A percentile compares a stretch with the other conserved stretches of the same genome.
These are phyloP conservation scores for Inga oerstediana DNA, from an alignment of 306 rosid genomes.

Conservation along the genomic window DNA sequence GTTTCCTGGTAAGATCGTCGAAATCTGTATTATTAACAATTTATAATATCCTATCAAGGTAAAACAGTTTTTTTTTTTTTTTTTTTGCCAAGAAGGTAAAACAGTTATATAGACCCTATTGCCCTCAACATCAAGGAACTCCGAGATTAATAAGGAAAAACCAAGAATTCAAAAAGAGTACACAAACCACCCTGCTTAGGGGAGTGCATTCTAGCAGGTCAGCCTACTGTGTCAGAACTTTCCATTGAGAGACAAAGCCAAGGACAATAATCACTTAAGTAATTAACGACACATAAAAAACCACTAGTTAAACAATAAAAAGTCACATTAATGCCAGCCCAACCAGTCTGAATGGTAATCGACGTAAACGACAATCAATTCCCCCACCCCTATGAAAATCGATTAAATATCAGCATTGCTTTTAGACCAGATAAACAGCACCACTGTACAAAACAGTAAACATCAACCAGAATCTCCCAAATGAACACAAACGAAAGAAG, in stretches of 20 bases:
- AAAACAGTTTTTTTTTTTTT: no score
- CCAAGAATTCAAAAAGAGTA: neutral
- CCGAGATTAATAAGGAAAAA: neutral
- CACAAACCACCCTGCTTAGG: neutral
- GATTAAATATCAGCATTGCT: neutral
- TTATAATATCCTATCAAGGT: no score
- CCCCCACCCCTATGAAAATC: neutral
- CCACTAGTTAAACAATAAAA: neutral
- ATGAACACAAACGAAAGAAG: neutral
- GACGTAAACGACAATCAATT: neutral
- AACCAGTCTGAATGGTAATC: neutral
- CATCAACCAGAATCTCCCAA: neutral
- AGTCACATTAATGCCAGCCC: neutral
- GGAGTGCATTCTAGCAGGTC: neutral
- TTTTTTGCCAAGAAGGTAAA: no score
- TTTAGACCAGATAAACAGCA: neutral
- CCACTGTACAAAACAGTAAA: neutral
- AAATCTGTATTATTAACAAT: no score
- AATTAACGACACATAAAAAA: neutral
- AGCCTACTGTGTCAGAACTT: neutral
- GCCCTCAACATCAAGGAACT: neutral
- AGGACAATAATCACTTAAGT: neutral
- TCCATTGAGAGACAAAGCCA: neutral
- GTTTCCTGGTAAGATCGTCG: no score
- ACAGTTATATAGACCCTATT: neutral